Base-by-base conservation (phyloP, 2,329 filamentous ascomycete genomes). In the Biscogniauxia marginata region DNA sequence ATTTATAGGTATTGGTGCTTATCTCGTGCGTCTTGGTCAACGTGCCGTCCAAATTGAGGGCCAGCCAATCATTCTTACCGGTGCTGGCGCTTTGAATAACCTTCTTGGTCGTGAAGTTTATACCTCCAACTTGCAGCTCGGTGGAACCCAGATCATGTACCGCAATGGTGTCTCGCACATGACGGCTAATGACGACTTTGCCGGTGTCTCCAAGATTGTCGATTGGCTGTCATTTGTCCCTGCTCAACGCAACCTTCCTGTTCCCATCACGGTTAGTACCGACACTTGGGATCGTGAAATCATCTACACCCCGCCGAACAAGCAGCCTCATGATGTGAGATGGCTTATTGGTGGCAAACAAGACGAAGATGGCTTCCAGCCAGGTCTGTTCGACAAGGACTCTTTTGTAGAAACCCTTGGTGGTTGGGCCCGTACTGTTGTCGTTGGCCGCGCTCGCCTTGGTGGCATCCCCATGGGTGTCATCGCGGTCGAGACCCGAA, bases 81-180 rank as follows among this genome's bases (percentile, higher is more conserved):
- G 95, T 84, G 95, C 95, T 49, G 91, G 91, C 63, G 95, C 95
- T 57, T 89, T 99, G 74, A 99, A 99, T 86, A 99, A 98, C 80
- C 83, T 99, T 68, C 86, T 99, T 59, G 95, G 95, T 70, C 92
- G 96, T 66, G 95, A 99, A 77, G 93, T 99, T 24, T 99, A 99
- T 80, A 97, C 95, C 21, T 98, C 95, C 59, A 99, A 99, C 84
- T 79, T 99, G 71, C 95, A 99, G 81, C 91, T 99, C 63, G 95
- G 95, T 86, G 95, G 95, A 67, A 99, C 95, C n/a, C 95, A 99
- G 78, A 99, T 99, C 84, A 99, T 99, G 95, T 98, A 99, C 86
- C 93, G 91, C 79, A 99, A 99, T 74, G 95, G 95, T 85, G 95
- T 99, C 45, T 98, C 95, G 20, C 95, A 99, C 81, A 93, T 98